Base-by-base conservation (phyloP, 495 filamentous ascomycete species). In the Bathelium albidoporum region DNA sequence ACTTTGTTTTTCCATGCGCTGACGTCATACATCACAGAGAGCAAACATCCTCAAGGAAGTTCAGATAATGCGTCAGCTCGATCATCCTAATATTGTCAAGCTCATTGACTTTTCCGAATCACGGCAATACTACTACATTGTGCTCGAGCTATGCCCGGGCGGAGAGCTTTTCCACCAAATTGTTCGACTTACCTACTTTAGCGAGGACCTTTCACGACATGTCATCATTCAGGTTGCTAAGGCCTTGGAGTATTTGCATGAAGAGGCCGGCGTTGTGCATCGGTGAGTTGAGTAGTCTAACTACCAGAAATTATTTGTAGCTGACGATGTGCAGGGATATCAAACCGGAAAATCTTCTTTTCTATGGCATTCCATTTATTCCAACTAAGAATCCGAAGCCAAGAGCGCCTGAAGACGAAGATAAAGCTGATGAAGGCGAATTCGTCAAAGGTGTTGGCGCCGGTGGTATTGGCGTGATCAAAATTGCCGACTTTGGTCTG, bases 161-260 rank as follows among this genome's bases (percentile, higher is more conserved):
- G 94, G 94, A 72, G 94, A 98, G 76, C 77, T 98, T 20, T 98
- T 98, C 80, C 94, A 98, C 71, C 95, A 98, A 72, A 97, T 98
- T 71, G 94, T 98, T 53, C 86, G 95, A 61, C 85, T 98, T 72
- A 98, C 94, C 9, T 98, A 97, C 74, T 98, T 98, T 73, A 96
- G 91, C 77, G 94, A 98, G 74, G 87, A 97, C 43, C 81, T 98
- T 0, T 92, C 91, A 44, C 84, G 94, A 64, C 94, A 97, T 74
- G 93, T 97, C 67, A 98, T 98, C 64, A 74, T 82, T 0, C 94
- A 97, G 72, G 94, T 98, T 26, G 94, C 94, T 5, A 85, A 95
- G 64, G 91, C 94, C 1, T 82, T 98, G 62, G 88, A 91, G 72
- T 97, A 97, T 73, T 78, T 98, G 58, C 94, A 98, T 67, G 95